Conservation (phyloP, 331 rosid genomes). For the Stylosanthes scabra region DNA sequence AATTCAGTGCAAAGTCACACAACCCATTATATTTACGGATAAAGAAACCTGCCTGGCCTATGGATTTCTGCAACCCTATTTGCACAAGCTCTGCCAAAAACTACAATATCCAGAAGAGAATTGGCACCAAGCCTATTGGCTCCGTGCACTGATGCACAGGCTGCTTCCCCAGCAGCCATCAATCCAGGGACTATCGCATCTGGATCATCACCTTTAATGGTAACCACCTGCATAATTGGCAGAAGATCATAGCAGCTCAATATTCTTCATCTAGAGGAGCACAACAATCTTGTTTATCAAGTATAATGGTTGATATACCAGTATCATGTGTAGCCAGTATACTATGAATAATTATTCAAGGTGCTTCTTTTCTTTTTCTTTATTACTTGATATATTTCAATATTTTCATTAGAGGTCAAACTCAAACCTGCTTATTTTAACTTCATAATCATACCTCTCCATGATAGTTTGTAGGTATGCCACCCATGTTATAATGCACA, state of each 20-base stretch:
- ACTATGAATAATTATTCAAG: slow-evolving; percentile 1
- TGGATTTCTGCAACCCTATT: slow-evolving; percentile 93
- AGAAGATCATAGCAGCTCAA: neutral
- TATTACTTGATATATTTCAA: neutral
- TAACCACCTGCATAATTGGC: slow-evolving; percentile 62
- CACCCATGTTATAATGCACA: slow-evolving; percentile 99
- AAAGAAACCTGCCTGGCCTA: slow-evolving; percentile 76
- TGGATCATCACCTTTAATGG: slow-evolving; percentile 79
- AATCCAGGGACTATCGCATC: slow-evolving; percentile 86
- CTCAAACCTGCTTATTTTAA: slow-evolving; percentile 25
- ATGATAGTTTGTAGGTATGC: slow-evolving; percentile 88
- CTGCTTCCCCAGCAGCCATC: slow-evolving; percentile 99
- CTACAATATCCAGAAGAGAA: slow-evolving; percentile 98
- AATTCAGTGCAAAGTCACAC: neutral
- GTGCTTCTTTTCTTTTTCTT: neutral
- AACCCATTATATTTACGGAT: neutral
- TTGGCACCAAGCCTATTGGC: slow-evolving; percentile 99
- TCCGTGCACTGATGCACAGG: slow-evolving; percentile 99
- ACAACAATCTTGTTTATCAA: neutral
- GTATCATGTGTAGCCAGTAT: neutral
- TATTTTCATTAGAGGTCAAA: slow-evolving; percentile 10
- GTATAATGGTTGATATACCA: neutral
- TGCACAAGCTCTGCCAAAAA: slow-evolving; percentile 98
- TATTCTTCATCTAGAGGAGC: neutral
- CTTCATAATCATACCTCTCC: slow-evolving; percentile 86